Conservation (phyloP, 371 early-diverging fungal genomes). For the Smittium mucronatum region DNA sequence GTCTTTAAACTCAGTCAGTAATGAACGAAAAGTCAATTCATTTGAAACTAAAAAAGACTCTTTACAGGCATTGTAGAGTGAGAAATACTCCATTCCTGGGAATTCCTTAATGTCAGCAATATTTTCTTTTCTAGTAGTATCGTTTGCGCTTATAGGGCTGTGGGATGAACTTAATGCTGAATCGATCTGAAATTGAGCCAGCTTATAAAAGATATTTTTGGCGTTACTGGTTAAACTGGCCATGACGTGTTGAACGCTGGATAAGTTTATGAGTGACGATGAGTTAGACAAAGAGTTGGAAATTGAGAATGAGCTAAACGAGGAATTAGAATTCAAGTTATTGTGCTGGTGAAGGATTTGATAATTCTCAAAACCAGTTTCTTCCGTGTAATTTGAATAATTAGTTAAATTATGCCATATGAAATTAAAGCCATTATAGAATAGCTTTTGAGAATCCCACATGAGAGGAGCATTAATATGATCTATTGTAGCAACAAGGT, state of each 20-base stretch:
- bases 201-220: constrained; percentile 57
- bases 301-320: not conserved
- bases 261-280: constrained; percentile 8
- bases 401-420: constrained; percentile 85
- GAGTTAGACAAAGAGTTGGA: not conserved
- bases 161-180: not conserved
- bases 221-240: constrained; percentile 69
- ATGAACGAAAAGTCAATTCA: constrained; percentile 66
- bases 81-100: constrained; percentile 37
- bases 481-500: constrained; percentile 75
- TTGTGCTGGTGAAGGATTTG: constrained; percentile 39
- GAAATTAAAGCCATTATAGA: constrained; percentile 53
- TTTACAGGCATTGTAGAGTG: constrained; percentile 49
- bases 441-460: constrained; percentile 63
- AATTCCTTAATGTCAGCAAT: not conserved
- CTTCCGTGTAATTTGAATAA: constrained; percentile 59
- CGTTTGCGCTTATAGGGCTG: not conserved
- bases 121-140: no score
- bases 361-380: constrained; percentile 71
- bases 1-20: constrained; percentile 81
- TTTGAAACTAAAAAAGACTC: constrained; percentile 72
- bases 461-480: constrained; percentile 76
- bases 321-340: not conserved
- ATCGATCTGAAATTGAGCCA: constrained; percentile 55
- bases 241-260: constrained; percentile 71